Evolutionary conservation across 371 early-diverging fungal species (phyloP).

Genomic region (Lichtheimia hyalospora): DNA sequence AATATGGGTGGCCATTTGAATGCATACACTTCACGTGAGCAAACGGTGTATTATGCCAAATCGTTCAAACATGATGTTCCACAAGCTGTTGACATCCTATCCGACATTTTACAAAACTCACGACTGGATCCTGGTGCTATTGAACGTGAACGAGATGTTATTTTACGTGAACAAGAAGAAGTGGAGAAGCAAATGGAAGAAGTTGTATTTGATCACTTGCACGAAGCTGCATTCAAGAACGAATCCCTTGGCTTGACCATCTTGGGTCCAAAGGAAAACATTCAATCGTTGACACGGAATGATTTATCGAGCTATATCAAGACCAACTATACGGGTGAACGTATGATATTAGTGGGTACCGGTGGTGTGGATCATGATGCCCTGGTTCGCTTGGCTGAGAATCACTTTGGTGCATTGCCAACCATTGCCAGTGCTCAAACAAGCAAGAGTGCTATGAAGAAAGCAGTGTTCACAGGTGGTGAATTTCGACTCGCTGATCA

Average conservation of each 20-base stretch:
- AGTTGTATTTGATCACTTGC: constrained; percentile 80
- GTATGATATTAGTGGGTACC: constrained; percentile 94
- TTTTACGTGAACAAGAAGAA: constrained; percentile 94
- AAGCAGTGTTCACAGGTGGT: constrained; percentile 83
- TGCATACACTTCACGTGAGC: constrained; percentile 98
- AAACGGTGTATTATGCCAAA: constrained; percentile 97
- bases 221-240: constrained; percentile 93
- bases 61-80: constrained; percentile 86
- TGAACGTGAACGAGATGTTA: constrained; percentile 93
- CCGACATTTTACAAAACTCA: constrained; percentile 94
- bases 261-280: constrained; percentile 91
- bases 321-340: constrained; percentile 93
- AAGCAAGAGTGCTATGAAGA: constrained; percentile 50
- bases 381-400: constrained; percentile 86
- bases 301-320: constrained; percentile 87
- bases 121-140: constrained; percentile 79
- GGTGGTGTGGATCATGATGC: constrained; percentile 95
- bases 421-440: constrained; percentile 39
- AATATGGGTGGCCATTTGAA: constrained; percentile 97
- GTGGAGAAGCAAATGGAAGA: constrained; percentile 96
- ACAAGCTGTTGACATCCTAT: constrained; percentile 87
- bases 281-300: constrained; percentile 78
- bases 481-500: constrained; percentile 86
- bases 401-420: constrained; percentile 83
- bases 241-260: constrained; percentile 92